Conservation (phyloP, 371 early-diverging fungal species). For the Mycotypha africana region DNA sequence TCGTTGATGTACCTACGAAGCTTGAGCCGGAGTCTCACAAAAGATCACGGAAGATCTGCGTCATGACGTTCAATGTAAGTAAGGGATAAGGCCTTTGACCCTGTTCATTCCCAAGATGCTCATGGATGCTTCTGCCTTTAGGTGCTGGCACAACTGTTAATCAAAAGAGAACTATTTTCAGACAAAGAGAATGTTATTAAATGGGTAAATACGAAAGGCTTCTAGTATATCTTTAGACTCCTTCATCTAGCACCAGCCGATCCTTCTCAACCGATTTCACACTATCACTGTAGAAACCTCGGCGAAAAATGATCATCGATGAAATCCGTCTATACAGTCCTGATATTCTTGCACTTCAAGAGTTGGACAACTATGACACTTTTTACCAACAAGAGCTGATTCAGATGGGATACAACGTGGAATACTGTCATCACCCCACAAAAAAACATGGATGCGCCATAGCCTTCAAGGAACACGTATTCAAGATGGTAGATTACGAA, state of each 20-base stretch:
- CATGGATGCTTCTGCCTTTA: no score
- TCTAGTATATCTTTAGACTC: no score
- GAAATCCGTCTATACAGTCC: conserved; percentile 45
- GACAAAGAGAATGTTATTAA: conserved; percentile 39
- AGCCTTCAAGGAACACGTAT: conserved; percentile 25
- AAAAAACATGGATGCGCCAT: conserved; percentile 42
- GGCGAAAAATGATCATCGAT: conserved; percentile 35
- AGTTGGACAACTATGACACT: conserved; percentile 35
- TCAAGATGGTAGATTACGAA: conserved; percentile 23
- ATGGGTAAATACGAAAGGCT: conserved; percentile 25
- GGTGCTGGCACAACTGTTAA: conserved; percentile 49
- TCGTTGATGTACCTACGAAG: conserved; percentile 17
- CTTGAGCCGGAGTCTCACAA: no score
- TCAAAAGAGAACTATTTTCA: conserved; percentile 53
- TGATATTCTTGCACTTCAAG: conserved; percentile 53
- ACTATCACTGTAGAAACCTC: conserved; percentile 38
- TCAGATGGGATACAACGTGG: conserved; percentile 26
- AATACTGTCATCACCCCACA: conserved; percentile 22
- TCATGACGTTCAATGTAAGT: conserved; percentile 40
- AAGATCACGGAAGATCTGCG: conserved; percentile 18
- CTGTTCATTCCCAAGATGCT: no score
- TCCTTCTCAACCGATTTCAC: no score
- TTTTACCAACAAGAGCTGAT: conserved; percentile 23
- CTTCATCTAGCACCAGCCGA: no score
- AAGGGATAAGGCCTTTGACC: no score